Conservation (phyloP, 495 filamentous ascomycete species). For the Annulohypoxylon bovei region DNA sequence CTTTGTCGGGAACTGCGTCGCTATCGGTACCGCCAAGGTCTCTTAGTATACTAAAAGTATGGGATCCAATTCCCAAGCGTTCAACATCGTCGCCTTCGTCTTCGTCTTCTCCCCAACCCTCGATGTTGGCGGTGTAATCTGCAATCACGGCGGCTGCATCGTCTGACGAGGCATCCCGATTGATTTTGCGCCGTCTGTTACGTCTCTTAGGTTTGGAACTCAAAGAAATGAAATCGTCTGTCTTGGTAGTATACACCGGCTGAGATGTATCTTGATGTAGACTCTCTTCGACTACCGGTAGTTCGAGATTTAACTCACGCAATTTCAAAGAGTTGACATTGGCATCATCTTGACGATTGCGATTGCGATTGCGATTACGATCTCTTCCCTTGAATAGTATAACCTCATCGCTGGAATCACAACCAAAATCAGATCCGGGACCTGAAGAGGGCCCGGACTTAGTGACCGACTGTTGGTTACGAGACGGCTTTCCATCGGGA, state of each 20-base stretch:
- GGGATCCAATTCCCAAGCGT: conserved; percentile 26
- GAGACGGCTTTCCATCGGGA: background rate
- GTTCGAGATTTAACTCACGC: conserved; percentile 18
- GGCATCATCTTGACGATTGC: background rate
- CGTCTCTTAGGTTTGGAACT: conserved; percentile 8
- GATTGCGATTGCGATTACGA: background rate
- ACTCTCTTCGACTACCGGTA: conserved; percentile 22
- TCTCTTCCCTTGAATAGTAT: conserved; percentile 71
- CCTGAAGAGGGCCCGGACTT: background rate
- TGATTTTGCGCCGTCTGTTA: conserved; percentile 3
- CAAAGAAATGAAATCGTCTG: conserved; percentile 31
- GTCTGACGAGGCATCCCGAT: conserved; percentile 24
- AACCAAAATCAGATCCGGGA: conserved; percentile 52
- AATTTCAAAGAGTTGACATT: conserved; percentile 30
- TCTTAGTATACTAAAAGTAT: conserved; percentile 47
- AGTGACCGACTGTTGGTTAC: background rate
- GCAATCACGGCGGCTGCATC: conserved; percentile 68
- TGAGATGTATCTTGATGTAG: conserved; percentile 1
- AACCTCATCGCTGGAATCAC: conserved; percentile 72
- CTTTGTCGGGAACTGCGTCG: conserved; percentile 39
- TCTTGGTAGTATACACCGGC: background rate
- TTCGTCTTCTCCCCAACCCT: conserved; percentile 51
- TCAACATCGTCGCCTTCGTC: conserved; percentile 40
- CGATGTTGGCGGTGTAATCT: conserved; percentile 84
- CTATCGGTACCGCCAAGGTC: conserved; percentile 61